Base-by-base conservation (phyloP, 345 rosid species). In the Gossypium sturtianum region DNA sequence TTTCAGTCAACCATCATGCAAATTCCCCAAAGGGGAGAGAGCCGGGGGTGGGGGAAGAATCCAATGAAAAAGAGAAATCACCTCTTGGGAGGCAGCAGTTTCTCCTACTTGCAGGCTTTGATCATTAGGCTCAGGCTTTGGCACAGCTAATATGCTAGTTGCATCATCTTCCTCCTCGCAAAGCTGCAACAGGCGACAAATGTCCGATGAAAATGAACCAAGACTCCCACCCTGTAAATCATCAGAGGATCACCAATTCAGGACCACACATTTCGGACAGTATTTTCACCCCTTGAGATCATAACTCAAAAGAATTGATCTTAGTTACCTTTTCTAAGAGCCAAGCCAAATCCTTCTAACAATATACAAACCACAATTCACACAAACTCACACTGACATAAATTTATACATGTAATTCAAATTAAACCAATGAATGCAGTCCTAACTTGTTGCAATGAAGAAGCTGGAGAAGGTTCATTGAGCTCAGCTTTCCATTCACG, bases 161-260 rank as follows among this genome's bases (percentile, higher is more conserved):
- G 99, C 99, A 82, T 93, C 99, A 82, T 95, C 99, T 84, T 96
- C 97, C 83, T 96, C 99, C 82, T 93, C 98, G 52, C 90, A 83
- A 20, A 91, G 93, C 84, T 93, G 97, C 80, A 96, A 81, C 79
- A 96, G 82, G 77, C 97, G 89, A 76, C 93, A 89, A 75, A 93
- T 93, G 78, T 95, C 99, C 0, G 98, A 75, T 9, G 97, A 88
- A 89, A 95, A 95, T 48, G 97, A 86, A 23, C 89, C 94, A 51
- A 90, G 80, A 83, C 91, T 89, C 70, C 87, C 98, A 73, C 96
- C 98, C 97, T 93, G 82, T 54, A 58, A 75, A 43, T 51, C 71
- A 74, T 53, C 69, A 71, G 4, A 71, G 63, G 43, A 78, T 62
- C 57, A 78, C 43, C 48, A 76, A 19, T 56, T 54, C 60, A 27